Evolutionary conservation across 1,284 basidiomycete species (phyloP).

Genomic region (Sanghuangporus sanghuang): DNA sequence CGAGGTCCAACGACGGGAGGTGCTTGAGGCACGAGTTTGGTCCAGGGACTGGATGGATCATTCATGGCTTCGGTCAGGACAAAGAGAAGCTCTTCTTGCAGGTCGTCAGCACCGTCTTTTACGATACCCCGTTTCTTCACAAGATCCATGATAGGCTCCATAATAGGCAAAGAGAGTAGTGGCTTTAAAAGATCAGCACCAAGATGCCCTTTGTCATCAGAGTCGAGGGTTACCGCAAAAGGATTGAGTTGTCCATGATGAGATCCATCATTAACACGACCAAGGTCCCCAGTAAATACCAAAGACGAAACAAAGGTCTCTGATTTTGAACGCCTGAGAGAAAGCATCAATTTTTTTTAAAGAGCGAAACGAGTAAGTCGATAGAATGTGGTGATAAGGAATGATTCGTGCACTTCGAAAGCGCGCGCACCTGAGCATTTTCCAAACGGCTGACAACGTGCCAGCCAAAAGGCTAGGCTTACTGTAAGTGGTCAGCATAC

Average conservation of each 20-base stretch:
- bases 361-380: neutral
- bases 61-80: neutral
- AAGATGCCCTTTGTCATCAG: neutral
- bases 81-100: neutral
- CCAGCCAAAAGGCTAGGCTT: no score
- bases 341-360: neutral
- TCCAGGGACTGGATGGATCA: constrained; percentile 8
- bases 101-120: neutral
- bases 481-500: no score
- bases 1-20: neutral
- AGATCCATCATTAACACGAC: neutral
- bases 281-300: neutral
- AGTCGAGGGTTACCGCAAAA: neutral
- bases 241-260: neutral
- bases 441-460: neutral
- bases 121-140: neutral
- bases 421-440: neutral
- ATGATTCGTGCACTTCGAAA: neutral
- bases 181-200: neutral
- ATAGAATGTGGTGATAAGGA: neutral
- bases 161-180: constrained; percentile 9
- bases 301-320: neutral
- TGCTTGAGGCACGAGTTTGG: neutral
- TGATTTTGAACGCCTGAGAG: neutral
- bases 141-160: constrained; percentile 4